Evolutionary conservation across 345 rosid species (phyloP), one percentile per base, ranked within the genome.

Genomic region (Microthlaspi erraticum): DNA sequence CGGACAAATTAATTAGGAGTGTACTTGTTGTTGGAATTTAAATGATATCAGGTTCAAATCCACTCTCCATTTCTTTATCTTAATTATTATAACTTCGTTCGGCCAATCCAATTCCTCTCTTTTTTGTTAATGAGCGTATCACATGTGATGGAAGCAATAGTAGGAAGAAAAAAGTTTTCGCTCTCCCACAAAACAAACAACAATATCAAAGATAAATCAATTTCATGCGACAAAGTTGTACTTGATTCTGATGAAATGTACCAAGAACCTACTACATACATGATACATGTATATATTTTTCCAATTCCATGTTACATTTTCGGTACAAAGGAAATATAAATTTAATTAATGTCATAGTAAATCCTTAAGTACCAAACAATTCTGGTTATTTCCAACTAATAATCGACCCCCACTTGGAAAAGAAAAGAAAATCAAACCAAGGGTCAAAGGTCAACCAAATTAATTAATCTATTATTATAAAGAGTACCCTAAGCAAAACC

Each of bases 371-470:
- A 49, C 41, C 65, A 46, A 50, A 72, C 49, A 54, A 12, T 36
- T 72, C 65, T 64, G 77, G 77, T 72, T 19, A 36, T 46, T 54
- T 48, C 77, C 77, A 64, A 64, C 77, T 72, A 64, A 37, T 62
- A 42, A 46, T 64, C 3, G 59, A 38, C 59, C 76, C 70, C 76
- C 70, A 72, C 41, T 54, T 26, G 70, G 51, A 55, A 55, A 44
- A 55, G 17, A 19, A 50, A 64, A 55, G 17, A 19, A 50, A 64
- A 64, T 26, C 49, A 10, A 72, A 42, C 43, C 5, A 64, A 36
- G 42, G 44, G 65, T 72, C 77, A 72, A 38, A 46, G 12, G 75
- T 72, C 77, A 72, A 60, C 34, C 64, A 34, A 20, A 16, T 50
- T 41, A 19, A 32, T 18, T 36, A 32, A 43, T 29, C 52, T 32